Percentiles rank a stretch among this genome's conserved stretches.
These are phyloP conservation scores for Olyra latifolia DNA, from an alignment of 176 grass and related monocot genomes.

Conservation along the genomic window DNA sequence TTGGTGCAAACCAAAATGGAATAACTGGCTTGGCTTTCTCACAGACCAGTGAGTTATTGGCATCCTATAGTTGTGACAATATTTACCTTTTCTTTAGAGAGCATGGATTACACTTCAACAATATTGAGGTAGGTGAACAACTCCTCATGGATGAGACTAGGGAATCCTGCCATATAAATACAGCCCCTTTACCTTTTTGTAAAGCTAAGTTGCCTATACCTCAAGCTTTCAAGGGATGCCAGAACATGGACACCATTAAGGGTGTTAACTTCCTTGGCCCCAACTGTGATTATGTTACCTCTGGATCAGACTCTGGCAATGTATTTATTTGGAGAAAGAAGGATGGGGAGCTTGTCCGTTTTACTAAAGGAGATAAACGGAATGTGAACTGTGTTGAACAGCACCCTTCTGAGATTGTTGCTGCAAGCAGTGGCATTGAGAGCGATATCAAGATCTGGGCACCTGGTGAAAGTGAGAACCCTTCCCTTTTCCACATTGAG, in stretches of 20 bases:
- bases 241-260: constrained; percentile 54
- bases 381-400: constrained; percentile 77
- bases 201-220: constrained; percentile 30
- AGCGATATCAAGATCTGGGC: constrained; percentile 71
- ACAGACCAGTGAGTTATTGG: constrained; percentile 61
- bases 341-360: constrained; percentile 47
- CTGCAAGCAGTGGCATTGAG: constrained; percentile 71
- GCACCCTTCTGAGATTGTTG: constrained; percentile 55
- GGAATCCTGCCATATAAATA: constrained; percentile 2
- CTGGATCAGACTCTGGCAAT: constrained; percentile 72
- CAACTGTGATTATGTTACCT: constrained; percentile 74
- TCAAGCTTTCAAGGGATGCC: constrained; percentile 48
- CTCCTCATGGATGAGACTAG: constrained; percentile 22
- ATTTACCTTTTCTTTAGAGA: constrained; percentile 81
- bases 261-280: constrained; percentile 78
- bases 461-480: constrained; percentile 41
- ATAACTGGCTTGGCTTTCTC: constrained; percentile 83
- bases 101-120: constrained; percentile 47
- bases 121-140: constrained; percentile 19
- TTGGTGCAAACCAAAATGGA: constrained; percentile 31
- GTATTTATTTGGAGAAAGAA: constrained; percentile 90
- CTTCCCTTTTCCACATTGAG: constrained; percentile 1
- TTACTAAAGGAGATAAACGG: constrained; percentile 57
- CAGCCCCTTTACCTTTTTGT: constrained; percentile 5
- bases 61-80: constrained; percentile 53